Base-by-base conservation (phyloP, 345 rosid genomes). In the Rhizophora mangle region DNA sequence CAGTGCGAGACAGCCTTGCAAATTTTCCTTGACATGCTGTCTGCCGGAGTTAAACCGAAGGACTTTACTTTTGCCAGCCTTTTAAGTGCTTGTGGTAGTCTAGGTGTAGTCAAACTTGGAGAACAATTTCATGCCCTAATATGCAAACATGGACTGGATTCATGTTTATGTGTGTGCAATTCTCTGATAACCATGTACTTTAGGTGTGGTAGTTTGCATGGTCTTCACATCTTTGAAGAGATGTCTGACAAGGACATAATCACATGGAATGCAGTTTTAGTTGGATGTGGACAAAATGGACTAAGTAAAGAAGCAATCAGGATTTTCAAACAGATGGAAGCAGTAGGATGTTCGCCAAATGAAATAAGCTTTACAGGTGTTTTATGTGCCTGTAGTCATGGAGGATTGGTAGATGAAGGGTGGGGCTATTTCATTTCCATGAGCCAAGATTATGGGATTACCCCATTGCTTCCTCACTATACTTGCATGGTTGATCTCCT, bases 251-350 rank as follows among this genome's bases (percentile, higher is more conserved):
- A 39, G 65, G 82, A 78, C 49, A 56, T 61, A 55, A 55, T 78
- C 65, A 30, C 78, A 10, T 78, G 81, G 81, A 78, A 78, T 73
- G 75, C 78, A n/a, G 72, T 73, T 62, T 69, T 73, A n/a, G 26
- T 55, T 47, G 81, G 78, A 65, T 65, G 74, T 62, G 81, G 78
- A 31, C 81, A 78, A 65, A 78, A 69, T 43, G 75, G 78, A 63
- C 70, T 65, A 6, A 71, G 62, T 15, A 47, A 55, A 61, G 78
- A 73, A 65, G 74, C 74, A 46, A 65, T 52, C 39, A 24, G 62
- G 29, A 3, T 78, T 56, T 78, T 73, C 64, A 69, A 69, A 16
- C 75, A 68, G 62, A 78, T 78, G 81, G 59, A 46, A 73, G 68
- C 51, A 47, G 29, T 68, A 10, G 72, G 69, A 56, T 43, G 70